Evolutionary conservation across 495 filamentous ascomycete genomes (phyloP).

Genomic region (Penicillium nucicola): DNA sequence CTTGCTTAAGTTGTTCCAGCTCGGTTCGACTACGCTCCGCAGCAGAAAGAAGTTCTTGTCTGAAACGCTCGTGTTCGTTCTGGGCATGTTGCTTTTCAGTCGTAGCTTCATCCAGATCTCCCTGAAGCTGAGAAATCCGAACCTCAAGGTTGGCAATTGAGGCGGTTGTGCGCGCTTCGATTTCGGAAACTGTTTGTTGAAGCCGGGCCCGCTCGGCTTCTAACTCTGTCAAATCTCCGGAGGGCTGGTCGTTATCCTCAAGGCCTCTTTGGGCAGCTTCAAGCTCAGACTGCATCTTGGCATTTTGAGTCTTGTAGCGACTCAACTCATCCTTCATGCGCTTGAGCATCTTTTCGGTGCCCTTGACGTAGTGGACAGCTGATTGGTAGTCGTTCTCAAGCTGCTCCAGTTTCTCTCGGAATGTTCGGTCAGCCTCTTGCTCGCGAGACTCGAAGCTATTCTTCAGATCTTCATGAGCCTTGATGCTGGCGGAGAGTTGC

Average conservation of each 20-base stretch:
- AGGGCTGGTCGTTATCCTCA: slow-evolving; percentile 25
- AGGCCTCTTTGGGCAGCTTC: slow-evolving; percentile 49
- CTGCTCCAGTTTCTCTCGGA: slow-evolving; percentile 86
- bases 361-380: slow-evolving; percentile 99
- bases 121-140: slow-evolving; percentile 63
- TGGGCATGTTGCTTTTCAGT: slow-evolving; percentile 65
- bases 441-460: slow-evolving; percentile 69
- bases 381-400: slow-evolving; percentile 97
- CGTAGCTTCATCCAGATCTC: slow-evolving; percentile 60
- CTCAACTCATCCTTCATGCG: slow-evolving; percentile 95
- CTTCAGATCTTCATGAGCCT: slow-evolving; percentile 82
- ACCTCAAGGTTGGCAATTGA: slow-evolving; percentile 66
- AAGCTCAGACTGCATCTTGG: slow-evolving; percentile 76
- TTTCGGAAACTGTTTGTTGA: slow-evolving; percentile 58
- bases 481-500: slow-evolving; percentile 73
- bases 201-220: slow-evolving; percentile 70
- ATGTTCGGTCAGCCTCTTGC: slow-evolving; percentile 78
- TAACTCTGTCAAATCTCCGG: slow-evolving; percentile 60
- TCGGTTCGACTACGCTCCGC: slow-evolving; percentile 61
- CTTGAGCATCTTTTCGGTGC: slow-evolving; percentile 97
- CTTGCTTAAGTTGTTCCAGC: slow-evolving; percentile 74
- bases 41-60: slow-evolving; percentile 53
- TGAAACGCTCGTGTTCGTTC: slow-evolving; percentile 52
- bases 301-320: slow-evolving; percentile 83
- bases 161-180: slow-evolving; percentile 64